Conservation (phyloP, 257 asterid genomes). For the Solanum lycopersicoides region DNA sequence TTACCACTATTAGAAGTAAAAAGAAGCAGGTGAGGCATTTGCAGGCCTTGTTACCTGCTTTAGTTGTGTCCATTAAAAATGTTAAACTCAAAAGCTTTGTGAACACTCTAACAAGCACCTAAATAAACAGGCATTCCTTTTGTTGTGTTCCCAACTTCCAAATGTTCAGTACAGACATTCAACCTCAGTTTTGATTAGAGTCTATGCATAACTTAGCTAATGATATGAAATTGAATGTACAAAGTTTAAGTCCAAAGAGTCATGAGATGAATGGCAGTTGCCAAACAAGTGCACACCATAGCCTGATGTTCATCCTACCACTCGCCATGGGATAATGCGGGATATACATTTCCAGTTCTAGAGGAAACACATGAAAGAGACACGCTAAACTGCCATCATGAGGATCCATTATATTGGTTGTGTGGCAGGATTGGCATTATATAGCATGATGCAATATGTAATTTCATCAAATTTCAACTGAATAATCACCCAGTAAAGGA, state of each 20-base stretch:
- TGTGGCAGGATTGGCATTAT: neutral
- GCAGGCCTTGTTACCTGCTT: neutral
- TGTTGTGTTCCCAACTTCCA: neutral
- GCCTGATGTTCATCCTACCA: neutral
- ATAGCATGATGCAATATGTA: neutral
- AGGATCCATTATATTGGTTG: neutral
- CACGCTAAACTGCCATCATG: neutral
- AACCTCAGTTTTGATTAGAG: neutral
- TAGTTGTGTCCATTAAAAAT: neutral
- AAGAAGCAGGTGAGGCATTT: neutral
- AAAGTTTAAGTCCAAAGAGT: neutral
- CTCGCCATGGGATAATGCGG: neutral
- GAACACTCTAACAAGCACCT: neutral
- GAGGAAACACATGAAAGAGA: neutral
- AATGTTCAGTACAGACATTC: neutral
- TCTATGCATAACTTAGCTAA: neutral
- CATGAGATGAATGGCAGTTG: neutral
- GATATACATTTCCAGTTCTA: neutral
- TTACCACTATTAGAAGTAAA: neutral
- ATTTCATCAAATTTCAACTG: neutral
- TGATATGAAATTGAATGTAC: neutral
- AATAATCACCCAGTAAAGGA: neutral
- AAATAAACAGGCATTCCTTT: neutral
- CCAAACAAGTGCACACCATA: neutral
- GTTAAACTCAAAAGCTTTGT: neutral